Conservation (phyloP, 208 protist genomes). For the Acanthamoeba sp. region DNA sequence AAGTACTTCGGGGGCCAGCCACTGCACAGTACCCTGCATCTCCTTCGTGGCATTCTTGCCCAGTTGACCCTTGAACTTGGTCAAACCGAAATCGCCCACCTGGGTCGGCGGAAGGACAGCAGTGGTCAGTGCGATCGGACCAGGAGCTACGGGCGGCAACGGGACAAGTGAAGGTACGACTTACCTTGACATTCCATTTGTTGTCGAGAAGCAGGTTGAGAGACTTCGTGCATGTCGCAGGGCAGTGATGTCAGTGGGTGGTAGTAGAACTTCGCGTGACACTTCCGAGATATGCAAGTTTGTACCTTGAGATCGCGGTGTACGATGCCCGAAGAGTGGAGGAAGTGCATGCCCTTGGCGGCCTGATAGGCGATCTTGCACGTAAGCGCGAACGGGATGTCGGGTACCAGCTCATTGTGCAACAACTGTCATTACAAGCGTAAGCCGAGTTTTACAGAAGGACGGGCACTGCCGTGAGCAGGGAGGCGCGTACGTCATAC, state of each 20-base stretch:
- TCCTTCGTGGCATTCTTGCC: not conserved
- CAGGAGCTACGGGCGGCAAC: not conserved
- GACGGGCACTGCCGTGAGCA: too few species aligned
- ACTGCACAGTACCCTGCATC: constrained; percentile 25
- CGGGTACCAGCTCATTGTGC: constrained; percentile 6
- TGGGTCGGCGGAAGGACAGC: not conserved
- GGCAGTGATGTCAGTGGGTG: not conserved
- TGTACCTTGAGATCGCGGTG: constrained; percentile 71
- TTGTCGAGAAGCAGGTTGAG: constrained; percentile 66
- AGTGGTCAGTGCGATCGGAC: not conserved
- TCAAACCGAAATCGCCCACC: constrained; percentile 65
- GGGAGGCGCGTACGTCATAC: too few species aligned
- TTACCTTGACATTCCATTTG: constrained; percentile 74
- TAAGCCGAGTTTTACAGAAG: not conserved
- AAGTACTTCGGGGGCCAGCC: constrained; percentile 14
- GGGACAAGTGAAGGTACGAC: not conserved
- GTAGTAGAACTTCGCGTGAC: not conserved
- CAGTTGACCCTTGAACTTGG: constrained; percentile 23
- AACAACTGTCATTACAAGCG: not conserved
- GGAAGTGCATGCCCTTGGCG: constrained; percentile 36
- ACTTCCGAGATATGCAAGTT: not conserved
- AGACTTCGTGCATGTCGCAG: too few species aligned
- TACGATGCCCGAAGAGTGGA: constrained; percentile 58
- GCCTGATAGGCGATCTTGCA: constrained; percentile 42
- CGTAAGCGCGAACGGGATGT: not conserved